Conservation (phyloP, 2,329 filamentous ascomycete species). For the Emergomyces orientalis region DNA sequence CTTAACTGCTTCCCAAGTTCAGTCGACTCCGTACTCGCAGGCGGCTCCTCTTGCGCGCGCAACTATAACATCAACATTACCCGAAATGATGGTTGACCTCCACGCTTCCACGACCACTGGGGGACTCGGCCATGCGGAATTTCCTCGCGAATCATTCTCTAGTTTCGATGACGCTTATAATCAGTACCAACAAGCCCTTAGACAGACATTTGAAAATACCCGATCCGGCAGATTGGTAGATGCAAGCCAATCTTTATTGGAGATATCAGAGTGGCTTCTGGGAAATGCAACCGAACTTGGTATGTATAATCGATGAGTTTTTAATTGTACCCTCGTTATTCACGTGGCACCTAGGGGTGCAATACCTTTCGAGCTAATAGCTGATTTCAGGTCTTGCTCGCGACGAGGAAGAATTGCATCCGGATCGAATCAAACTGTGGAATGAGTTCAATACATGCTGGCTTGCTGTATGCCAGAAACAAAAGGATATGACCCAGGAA, state of each 20-base stretch:
- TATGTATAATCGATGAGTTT: constrained; percentile 35
- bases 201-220: constrained; percentile 62
- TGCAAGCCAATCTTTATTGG: constrained; percentile 49
- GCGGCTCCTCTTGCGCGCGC: constrained; percentile 49
- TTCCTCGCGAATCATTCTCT: constrained; percentile 29
- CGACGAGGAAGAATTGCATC: constrained; percentile 67
- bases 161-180: constrained; percentile 60
- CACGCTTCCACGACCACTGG: constrained; percentile 30
- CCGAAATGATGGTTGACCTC: constrained; percentile 45
- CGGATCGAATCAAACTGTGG: constrained; percentile 77
- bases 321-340: constrained; percentile 4
- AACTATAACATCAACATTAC: constrained; percentile 43
- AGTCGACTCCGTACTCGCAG: constrained; percentile 48
- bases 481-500: constrained; percentile 61
- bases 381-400: constrained; percentile 61
- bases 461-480: constrained; percentile 72
- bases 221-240: constrained; percentile 52
- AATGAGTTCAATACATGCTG: constrained; percentile 90
- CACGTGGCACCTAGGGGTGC: constrained; percentile 16
- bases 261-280: constrained; percentile 58
- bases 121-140: constrained; percentile 27
- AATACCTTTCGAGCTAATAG: constrained; percentile 19
- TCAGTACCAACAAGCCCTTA: constrained; percentile 47
- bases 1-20: constrained; percentile 54
- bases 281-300: constrained; percentile 57